These are phyloP conservation scores for Penicillium sp. DNA, from an alignment of 2,329 filamentous ascomycete species.

Conservation along the genomic window DNA sequence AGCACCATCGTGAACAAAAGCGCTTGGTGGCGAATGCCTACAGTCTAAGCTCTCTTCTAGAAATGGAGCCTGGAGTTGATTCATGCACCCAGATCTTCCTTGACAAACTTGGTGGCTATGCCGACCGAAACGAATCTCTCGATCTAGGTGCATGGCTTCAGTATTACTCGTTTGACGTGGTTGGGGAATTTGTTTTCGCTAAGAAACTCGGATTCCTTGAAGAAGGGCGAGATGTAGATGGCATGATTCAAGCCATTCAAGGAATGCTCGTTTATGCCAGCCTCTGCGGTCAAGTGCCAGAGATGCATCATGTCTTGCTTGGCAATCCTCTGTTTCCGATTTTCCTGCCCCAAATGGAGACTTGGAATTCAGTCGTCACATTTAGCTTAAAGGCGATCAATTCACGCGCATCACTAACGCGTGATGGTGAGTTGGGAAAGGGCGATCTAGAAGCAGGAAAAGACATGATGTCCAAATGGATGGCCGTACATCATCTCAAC, in stretches of 20 bases:
- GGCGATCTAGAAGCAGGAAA: constrained; percentile 22
- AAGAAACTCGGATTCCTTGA: constrained; percentile 48
- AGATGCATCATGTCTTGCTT: constrained; percentile 28
- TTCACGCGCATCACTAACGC: constrained; percentile 23
- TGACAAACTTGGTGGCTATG: constrained; percentile 15
- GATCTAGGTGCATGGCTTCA: constrained; percentile 26
- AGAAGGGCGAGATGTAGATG: constrained; percentile 41
- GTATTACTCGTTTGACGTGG: constrained; percentile 45
- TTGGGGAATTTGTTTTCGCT: constrained; percentile 45
- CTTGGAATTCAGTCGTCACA: constrained; percentile 34
- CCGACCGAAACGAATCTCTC: constrained; percentile 7
- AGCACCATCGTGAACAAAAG: constrained; percentile 21
- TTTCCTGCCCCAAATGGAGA: constrained; percentile 37
- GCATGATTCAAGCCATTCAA: constrained; percentile 35
- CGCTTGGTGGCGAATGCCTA: constrained; percentile 29
- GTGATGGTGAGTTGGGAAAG: constrained; percentile 29
- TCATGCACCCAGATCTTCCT: constrained; percentile 26
- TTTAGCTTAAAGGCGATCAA: constrained; percentile 39
- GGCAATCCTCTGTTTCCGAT: constrained; percentile 34
- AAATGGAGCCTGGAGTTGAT: constrained; percentile 28
- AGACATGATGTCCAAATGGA: constrained; percentile 35
- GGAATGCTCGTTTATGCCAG: constrained; percentile 32
- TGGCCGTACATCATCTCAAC: constrained; percentile 28
- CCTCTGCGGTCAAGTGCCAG: constrained; percentile 32
- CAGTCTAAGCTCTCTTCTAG: constrained; percentile 30